Evolutionary conservation across 106 monocot species (phyloP).

Genomic region (Triglochin maritima): DNA sequence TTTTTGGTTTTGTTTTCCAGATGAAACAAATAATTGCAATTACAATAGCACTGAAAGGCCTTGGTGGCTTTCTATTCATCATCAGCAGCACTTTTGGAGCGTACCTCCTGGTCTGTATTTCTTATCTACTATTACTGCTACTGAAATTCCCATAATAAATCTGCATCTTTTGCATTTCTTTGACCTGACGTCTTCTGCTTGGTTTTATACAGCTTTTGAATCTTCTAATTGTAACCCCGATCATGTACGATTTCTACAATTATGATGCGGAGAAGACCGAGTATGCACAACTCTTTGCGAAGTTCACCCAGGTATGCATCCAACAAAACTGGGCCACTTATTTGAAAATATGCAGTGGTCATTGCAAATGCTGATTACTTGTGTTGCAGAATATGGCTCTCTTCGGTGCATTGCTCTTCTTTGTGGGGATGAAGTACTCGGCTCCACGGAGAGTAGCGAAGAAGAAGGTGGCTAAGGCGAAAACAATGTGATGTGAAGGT

Average conservation of each 20-base stretch:
- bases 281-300: conserved; percentile 37
- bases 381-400: conserved; percentile 44
- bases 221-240: conserved; percentile 37
- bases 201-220: conserved; percentile 33
- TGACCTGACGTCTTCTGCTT: no score
- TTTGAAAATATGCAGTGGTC: no score
- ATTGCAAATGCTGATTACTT: no score
- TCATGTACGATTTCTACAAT: conserved; percentile 58
- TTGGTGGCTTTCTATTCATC: conserved; percentile 24
- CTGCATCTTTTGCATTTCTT: not conserved
- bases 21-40: conserved; percentile 20
- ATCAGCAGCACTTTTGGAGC: conserved; percentile 23
- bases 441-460: conserved; percentile 29
- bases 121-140: not conserved
- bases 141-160: not conserved
- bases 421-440: conserved; percentile 61
- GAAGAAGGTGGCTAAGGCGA: conserved; percentile 47
- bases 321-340: no score
- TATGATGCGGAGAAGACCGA: conserved; percentile 40
- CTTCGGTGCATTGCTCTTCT: conserved; percentile 56
- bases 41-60: conserved; percentile 16
- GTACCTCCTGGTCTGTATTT: conserved; percentile 19
- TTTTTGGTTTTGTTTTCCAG: not conserved
- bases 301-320: conserved; percentile 42
- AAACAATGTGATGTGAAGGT: conserved; percentile 14